Evolutionary conservation across 192 early-diverging fungal genomes (phyloP).

Genomic region (Backusella mclennaniae): DNA sequence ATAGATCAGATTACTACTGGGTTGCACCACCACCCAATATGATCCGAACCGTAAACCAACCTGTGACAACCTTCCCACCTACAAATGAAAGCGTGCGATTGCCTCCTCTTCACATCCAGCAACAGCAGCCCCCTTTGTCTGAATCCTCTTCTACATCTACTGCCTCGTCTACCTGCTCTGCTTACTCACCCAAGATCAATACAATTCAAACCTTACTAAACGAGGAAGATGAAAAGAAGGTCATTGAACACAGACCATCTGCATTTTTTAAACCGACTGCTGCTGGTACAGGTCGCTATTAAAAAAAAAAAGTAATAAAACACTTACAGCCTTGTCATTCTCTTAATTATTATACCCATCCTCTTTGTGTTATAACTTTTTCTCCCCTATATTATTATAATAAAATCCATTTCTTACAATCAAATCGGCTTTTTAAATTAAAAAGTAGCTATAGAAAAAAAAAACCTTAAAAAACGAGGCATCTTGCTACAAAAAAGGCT

Average conservation of each 20-base stretch:
- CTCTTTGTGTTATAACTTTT: background rate
- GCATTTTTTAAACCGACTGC: constrained; percentile 5
- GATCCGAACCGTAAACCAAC: background rate
- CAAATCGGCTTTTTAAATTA: background rate
- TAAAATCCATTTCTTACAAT: background rate
- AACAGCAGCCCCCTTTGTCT: constrained; percentile 4
- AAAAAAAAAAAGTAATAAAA: background rate
- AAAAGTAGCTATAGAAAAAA: too few species aligned
- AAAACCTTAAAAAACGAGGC: background rate
- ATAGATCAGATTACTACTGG: background rate
- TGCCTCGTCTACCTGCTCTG: constrained; percentile 13
- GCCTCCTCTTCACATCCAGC: background rate
- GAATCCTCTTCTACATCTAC: constrained; percentile 22
- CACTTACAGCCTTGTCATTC: background rate
- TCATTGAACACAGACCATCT: constrained; percentile 10
- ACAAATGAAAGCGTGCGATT: background rate
- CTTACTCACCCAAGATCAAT: constrained; percentile 9
- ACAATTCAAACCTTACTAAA: constrained; percentile 14
- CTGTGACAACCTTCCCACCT: background rate
- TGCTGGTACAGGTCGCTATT: constrained; percentile 4
- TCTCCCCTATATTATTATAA: background rate
- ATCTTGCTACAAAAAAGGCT: background rate
- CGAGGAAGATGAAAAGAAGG: constrained; percentile 1
- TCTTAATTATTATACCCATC: background rate
- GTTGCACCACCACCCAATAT: constrained; percentile 2